Evolutionary conservation across 2,329 filamentous ascomycete genomes (phyloP), one percentile per base, ranked within the genome.

Genomic region (Fusarium clavum): DNA sequence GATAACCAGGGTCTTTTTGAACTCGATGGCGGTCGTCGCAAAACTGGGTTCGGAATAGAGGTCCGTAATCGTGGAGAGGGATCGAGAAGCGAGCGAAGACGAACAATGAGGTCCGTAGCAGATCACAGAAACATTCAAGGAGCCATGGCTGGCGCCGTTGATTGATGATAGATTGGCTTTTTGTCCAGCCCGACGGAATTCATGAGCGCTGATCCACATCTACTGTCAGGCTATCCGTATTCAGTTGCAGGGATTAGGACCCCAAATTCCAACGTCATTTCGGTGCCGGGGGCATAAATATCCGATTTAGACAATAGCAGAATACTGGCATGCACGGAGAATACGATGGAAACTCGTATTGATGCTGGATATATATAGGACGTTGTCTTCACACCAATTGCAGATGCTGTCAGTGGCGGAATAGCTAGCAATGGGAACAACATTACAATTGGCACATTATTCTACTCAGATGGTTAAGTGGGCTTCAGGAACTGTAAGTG

Each of bases 141-240:
- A 73, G 52, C 62, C 64, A 64, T 64, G 45, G 48, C 46, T 49
- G 57, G 64, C 52, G 40, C 51, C 64, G 57, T 46, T 53, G 54
- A 52, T 64, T 73, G 58, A 51, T 69, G 62, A 71, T 71, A 64
- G 56, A 73, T 73, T 57, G 73, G 64, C 73, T 71, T 75, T 71
- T 72, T 60, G 61, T 46, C 24, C 60, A 56, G 62, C 60, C 62
- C 54, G 49, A 30, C 66, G 49, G 56, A 71, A 73, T 65, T 69
- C 65, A 70, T 64, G 64, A 69, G 49, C 34, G 60, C 48, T 63
- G 73, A 65, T 61, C 73, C 73, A 74, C 73, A 64, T 67, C 53
- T 54, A 55, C 55, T 10, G n/a, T 22, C 45, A 27, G 48, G 24
- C 32, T 34, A 49, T 24, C 62, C 61, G 53, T 65, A 54, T 71